These are phyloP conservation scores for Cucurbitaria berberidis DNA, from an alignment of 2,329 filamentous ascomycete genomes.

Conservation along the genomic window DNA sequence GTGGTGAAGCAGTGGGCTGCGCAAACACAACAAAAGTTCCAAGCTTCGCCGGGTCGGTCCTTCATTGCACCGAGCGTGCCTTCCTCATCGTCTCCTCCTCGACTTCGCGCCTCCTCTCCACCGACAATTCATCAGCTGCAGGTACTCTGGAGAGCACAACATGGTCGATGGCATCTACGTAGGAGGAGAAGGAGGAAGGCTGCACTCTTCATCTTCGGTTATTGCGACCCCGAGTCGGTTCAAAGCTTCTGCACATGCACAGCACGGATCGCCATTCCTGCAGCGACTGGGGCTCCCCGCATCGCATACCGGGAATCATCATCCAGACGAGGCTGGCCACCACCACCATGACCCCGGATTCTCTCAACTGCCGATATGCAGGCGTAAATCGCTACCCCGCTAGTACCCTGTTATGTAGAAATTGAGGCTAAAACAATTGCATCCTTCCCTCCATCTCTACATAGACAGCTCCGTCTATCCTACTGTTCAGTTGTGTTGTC, in stretches of 20 bases:
- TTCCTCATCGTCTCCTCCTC: conserved; percentile 1
- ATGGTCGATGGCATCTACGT: background rate
- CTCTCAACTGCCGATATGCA: conserved; percentile 20
- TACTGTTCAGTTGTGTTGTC: background rate
- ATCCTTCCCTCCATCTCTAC: background rate
- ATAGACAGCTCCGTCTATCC: background rate
- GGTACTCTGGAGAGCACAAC: background rate
- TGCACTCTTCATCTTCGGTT: background rate
- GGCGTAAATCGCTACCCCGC: conserved; percentile 1
- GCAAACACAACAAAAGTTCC: conserved; percentile 14
- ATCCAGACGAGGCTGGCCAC: conserved; percentile 5
- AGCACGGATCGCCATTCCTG: conserved; percentile 3
- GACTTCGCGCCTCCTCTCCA: conserved; percentile 4
- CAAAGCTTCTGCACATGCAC: conserved; percentile 1
- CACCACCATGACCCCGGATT: conserved; percentile 1
- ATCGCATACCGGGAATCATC: conserved; percentile 11
- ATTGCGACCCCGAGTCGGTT: background rate
- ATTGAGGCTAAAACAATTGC: background rate
- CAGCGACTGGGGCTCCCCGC: conserved; percentile 18
- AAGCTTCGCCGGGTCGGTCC: conserved; percentile 16
- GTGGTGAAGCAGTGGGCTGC: background rate
- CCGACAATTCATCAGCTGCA: too few species aligned
- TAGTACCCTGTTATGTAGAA: background rate
- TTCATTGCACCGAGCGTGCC: conserved; percentile 10
- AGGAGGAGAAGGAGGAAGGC: background rate